Evolutionary conservation across 1,284 basidiomycete genomes (phyloP), one percentile per base, ranked within the genome.

Genomic region (Flammula alnicola): DNA sequence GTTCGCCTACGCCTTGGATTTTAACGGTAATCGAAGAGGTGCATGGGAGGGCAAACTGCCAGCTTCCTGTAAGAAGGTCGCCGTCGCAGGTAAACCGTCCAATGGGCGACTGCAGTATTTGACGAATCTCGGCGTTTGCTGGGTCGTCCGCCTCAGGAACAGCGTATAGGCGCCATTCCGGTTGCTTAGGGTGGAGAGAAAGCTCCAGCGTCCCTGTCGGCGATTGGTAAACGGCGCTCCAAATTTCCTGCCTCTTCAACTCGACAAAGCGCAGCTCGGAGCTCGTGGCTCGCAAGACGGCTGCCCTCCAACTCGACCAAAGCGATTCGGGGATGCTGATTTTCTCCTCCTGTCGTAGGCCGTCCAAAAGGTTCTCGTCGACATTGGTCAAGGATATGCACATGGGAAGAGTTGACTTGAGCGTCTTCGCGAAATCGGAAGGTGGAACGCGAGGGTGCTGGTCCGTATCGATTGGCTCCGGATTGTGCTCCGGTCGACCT

Each of bases 371-470:
- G 5, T 74, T 66, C 26, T 71, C 62, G 1, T 78, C 76, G 44
- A 93, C 66, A 11, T 77, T 77, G 0, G 75, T 69, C 22, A 96
- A 67, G 4, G 75, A 73, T 33, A 96, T 72, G 40, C 87, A 88
- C 95, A 98, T 98, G 0, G 95, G 95, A 10, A 98, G 78, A 2
- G 83, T 76, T 1, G 84, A 79, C 66, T 95, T 96, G 51, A 97
- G 77, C 49, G 81, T 76, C 56, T 81, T 80, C 20, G 86, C 83
- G 63, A 97, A 97, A 5, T 78, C 73, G 16, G 79, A 77, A 0
- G 95, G 93, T 11, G 79, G 73, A 5, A 91, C 65, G 14, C 89
- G 82, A 14, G 79, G 73, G 31, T 78, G 60, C 1, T 70, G 62
- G 2, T 55, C 60, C 22, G 80, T 61, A 54, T 87, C 79, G 55